These are phyloP conservation scores for Viola pubescens DNA, from an alignment of 441 rosid species.

Conservation along the genomic window DNA sequence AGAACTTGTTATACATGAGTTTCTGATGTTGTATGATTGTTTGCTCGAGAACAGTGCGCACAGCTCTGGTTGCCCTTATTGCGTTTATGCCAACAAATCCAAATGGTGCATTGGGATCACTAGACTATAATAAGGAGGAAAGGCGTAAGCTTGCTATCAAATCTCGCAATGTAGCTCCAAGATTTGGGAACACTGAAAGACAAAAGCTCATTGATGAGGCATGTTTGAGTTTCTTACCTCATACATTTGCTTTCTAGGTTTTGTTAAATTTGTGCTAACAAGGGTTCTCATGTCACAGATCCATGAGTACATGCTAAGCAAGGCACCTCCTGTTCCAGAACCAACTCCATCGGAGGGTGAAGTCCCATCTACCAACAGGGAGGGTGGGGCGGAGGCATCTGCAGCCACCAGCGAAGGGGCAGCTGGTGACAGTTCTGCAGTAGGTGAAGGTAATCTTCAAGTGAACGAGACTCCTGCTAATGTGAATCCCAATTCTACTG, in stretches of 20 bases:
- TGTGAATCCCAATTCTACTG: constrained; percentile 23
- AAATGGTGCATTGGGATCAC: constrained; percentile 86
- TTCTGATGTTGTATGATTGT: neutral
- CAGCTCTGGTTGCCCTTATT: constrained; percentile 85
- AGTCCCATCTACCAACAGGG: constrained; percentile 22
- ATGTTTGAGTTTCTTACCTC: neutral
- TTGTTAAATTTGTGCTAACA: constrained; percentile 4
- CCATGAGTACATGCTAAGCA: constrained; percentile 75
- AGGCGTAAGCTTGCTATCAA: constrained; percentile 64
- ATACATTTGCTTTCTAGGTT: neutral
- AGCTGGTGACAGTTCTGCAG: constrained; percentile 9
- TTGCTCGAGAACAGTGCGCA: constrained; percentile 51
- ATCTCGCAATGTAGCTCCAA: constrained; percentile 83
- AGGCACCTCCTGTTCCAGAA: constrained; percentile 57
- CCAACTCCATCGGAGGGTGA: constrained; percentile 21
- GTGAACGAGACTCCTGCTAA: constrained; percentile 32
- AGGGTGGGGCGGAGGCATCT: constrained; percentile 26
- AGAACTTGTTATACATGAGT: neutral
- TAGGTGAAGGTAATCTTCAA: constrained; percentile 32
- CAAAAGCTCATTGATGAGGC: constrained; percentile 89
- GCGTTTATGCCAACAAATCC: constrained; percentile 97
- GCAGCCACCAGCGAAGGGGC: constrained; percentile 22
- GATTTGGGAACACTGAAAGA: constrained; percentile 64
- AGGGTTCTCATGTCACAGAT: constrained; percentile 38
- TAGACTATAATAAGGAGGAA: constrained; percentile 87